These are phyloP conservation scores for Lichtheimia hyalospora DNA, from an alignment of 371 early-diverging fungal genomes.

Conservation along the genomic window DNA sequence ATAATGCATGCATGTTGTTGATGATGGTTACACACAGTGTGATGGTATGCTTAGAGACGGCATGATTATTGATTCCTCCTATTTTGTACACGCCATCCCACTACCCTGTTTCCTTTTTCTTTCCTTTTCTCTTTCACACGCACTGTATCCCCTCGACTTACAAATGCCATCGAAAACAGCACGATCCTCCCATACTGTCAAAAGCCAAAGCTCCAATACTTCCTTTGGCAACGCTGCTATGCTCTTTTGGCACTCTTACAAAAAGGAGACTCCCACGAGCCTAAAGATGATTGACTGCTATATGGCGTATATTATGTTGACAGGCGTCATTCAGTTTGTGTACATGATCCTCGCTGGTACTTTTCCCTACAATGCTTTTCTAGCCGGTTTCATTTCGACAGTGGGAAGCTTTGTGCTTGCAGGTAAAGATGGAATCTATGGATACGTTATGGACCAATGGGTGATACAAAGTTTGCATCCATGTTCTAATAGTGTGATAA, in stretches of 20 bases:
- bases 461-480: neutral
- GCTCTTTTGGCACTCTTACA: conserved; percentile 37
- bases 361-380: conserved; percentile 96
- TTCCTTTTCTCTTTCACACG: no score
- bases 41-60: no score
- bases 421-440: conserved; percentile 44
- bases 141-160: no score
- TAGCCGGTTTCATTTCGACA: conserved; percentile 91
- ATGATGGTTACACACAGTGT: no score
- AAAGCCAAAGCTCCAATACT: no score
- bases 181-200: no score
- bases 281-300: conserved; percentile 91
- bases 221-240: neutral
- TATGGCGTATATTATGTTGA: conserved; percentile 82
- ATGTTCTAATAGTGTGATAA: neutral
- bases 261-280: conserved; percentile 68
- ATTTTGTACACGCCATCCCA: no score
- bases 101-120: no score
- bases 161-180: no score
- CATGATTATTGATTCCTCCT: no score
- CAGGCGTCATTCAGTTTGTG: conserved; percentile 87
- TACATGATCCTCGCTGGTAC: conserved; percentile 85
- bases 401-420: conserved; percentile 95
- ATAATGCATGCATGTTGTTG: no score
- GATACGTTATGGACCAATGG: no score